Base-by-base conservation (phyloP, 2,329 filamentous ascomycete genomes). In the Lojkania enalia region DNA sequence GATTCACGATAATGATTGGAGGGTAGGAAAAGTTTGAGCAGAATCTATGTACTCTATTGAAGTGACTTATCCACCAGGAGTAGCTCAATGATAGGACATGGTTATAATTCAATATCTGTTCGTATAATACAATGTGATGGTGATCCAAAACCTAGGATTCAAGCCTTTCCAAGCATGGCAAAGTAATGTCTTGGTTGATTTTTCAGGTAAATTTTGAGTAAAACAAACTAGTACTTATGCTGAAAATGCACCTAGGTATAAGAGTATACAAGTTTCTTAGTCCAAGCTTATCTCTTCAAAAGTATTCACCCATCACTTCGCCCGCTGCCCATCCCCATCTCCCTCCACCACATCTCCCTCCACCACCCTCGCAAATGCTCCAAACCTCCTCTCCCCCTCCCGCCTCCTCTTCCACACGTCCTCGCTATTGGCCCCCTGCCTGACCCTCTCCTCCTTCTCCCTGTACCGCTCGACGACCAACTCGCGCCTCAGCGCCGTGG, bases 321-420 rank as follows among this genome's bases (percentile, higher is more conserved):
- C 21, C 21, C 16, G 7, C 31, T 19, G 6, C 19, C n/a, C n/a
- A n/a, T n/a, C n/a, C n/a, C n/a, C n/a, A n/a, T n/a, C n/a, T 27
- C 44, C 42, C 30, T 40, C 42, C 19, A 37, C 37, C 30, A n/a
- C 16, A 13, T 33, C 32, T 35, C 46, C 54, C 33, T 52, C 55
- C 20, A 48, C 44, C 4, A 39, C 49, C 46, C 46, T 41, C n/a
- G 44, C 41, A 56, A 69, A 66, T 1, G 64, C 51, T 9, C 54
- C 51, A 37, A 44, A 44, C 5, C 66, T 52, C 56, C 44, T 56
- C 48, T 66, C 63, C 2, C 51, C 61, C 2, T 47, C 78, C 14
- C 77, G 77, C 58, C 94, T 82, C 43, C 85, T 77, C 67, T 86
- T 81, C 94, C 94, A 99, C 3, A 99, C 77, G 75, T 96, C 88